Evolutionary conservation across 31 red algal species (phyloP).

Genomic region (Asparagopsis taxiformis): DNA sequence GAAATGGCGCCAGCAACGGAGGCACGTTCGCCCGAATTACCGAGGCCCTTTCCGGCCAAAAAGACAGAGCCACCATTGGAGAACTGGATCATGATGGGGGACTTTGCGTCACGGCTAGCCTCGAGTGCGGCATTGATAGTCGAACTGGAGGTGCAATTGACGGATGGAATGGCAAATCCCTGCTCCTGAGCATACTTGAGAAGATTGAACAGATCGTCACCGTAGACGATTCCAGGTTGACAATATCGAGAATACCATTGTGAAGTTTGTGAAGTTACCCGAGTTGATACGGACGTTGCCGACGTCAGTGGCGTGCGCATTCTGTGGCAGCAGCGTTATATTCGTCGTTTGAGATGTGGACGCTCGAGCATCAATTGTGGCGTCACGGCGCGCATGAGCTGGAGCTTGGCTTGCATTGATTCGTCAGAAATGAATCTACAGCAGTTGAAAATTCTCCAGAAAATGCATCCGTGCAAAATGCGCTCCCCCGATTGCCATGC

Average conservation of each 20-base stretch:
- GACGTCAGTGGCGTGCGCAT: neutral
- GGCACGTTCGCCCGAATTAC: neutral
- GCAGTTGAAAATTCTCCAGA: too few relatives aligned
- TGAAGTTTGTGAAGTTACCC: conserved; percentile 1
- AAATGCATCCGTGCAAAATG: too few relatives aligned
- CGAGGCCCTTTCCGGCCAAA: neutral
- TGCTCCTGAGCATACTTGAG: conserved; percentile 63
- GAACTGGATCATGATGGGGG: neutral
- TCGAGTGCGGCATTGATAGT: neutral
- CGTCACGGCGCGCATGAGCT: too few relatives aligned
- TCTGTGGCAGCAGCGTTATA: too few relatives aligned
- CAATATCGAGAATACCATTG: conserved; percentile 62
- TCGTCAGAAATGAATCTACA: too few relatives aligned
- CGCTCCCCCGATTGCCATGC: too few relatives aligned
- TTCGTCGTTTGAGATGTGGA: too few relatives aligned
- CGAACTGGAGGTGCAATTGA: neutral
- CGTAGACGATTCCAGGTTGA: conserved; percentile 59
- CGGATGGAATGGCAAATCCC: neutral
- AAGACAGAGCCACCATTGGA: neutral
- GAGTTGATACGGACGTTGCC: neutral
- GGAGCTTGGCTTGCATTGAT: too few relatives aligned
- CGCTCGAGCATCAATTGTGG: too few relatives aligned
- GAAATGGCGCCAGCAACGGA: neutral
- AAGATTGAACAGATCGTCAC: conserved; percentile 66
- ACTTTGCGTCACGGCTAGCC: neutral